These are phyloP conservation scores for Areca catechu DNA, from an alignment of 176 grass and related monocot genomes.

Conservation along the genomic window DNA sequence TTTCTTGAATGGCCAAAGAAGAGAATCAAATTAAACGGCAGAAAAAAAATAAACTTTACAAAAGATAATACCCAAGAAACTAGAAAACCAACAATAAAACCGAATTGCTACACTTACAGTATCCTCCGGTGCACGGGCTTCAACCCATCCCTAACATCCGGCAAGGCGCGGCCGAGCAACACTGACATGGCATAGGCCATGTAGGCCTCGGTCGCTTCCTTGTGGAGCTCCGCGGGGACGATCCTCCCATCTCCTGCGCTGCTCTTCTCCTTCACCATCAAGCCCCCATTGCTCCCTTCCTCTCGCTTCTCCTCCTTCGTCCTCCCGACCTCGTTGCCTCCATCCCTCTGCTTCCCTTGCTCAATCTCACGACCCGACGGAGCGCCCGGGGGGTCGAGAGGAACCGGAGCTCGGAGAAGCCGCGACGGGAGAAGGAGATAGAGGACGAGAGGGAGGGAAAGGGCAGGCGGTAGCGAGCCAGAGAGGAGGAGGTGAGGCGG, in stretches of 20 bases:
- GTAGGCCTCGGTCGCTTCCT: conserved; percentile 84
- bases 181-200: conserved; percentile 96
- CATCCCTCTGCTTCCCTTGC: conserved; percentile 18
- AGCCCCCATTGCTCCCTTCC: conserved; percentile 12
- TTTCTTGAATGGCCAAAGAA: no score
- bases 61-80: background rate
- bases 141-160: conserved; percentile 85
- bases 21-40: no score
- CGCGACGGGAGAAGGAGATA: conserved; percentile 16
- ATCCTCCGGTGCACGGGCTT: conserved; percentile 95
- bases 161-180: conserved; percentile 74
- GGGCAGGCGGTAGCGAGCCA: conserved; percentile 9
- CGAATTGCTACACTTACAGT: conserved; percentile 43
- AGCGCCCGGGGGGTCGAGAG: conserved; percentile 11
- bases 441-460: conserved; percentile 24
- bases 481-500: conserved; percentile 29
- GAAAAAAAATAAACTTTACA: no score
- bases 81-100: conserved; percentile 3
- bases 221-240: conserved; percentile 71
- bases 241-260: conserved; percentile 33
- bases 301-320: conserved; percentile 11
- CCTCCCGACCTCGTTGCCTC: background rate
- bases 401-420: conserved; percentile 19
- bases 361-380: conserved; percentile 1
- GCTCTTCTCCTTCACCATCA: conserved; percentile 19